Conservation (phyloP, 202 grass and related monocot species). For the Schoenoplectus triqueter region DNA sequence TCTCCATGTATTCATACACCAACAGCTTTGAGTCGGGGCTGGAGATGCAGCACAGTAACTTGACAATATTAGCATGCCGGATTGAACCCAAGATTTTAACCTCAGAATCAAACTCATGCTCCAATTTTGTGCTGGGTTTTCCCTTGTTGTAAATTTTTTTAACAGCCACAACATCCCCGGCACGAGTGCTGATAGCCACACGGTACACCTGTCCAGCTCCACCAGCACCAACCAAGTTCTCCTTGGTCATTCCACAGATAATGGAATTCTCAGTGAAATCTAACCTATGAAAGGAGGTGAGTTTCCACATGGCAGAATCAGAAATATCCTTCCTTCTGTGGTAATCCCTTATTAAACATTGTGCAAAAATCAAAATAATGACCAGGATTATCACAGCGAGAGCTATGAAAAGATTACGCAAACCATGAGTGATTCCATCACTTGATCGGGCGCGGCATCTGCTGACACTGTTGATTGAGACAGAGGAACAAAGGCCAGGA, state of each 20-base stretch:
- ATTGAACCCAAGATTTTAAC: constrained; percentile 64
- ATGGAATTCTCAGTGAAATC: constrained; percentile 60
- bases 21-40: constrained; percentile 60
- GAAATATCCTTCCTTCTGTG: constrained; percentile 40
- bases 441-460: constrained; percentile 43
- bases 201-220: constrained; percentile 73
- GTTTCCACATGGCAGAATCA: constrained; percentile 53
- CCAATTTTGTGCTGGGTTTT: constrained; percentile 54
- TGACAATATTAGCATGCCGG: constrained; percentile 75
- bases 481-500: constrained; percentile 55
- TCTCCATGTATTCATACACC: constrained; percentile 84
- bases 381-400: constrained; percentile 45
- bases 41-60: constrained; percentile 69
- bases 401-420: constrained; percentile 47
- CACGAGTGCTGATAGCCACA: constrained; percentile 47
- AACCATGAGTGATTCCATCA: constrained; percentile 42
- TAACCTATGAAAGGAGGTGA: constrained; percentile 77
- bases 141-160: constrained; percentile 60
- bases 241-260: constrained; percentile 58
- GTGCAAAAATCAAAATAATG: constrained; percentile 45
- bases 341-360: constrained; percentile 45
- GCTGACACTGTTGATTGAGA: constrained; percentile 41
- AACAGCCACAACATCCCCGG: constrained; percentile 60
- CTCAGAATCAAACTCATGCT: constrained; percentile 74
- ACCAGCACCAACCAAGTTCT: constrained; percentile 69